Evolutionary conservation across 164 flowering plant genomes (phyloP).

Genomic region (Magnolia officinalis): DNA sequence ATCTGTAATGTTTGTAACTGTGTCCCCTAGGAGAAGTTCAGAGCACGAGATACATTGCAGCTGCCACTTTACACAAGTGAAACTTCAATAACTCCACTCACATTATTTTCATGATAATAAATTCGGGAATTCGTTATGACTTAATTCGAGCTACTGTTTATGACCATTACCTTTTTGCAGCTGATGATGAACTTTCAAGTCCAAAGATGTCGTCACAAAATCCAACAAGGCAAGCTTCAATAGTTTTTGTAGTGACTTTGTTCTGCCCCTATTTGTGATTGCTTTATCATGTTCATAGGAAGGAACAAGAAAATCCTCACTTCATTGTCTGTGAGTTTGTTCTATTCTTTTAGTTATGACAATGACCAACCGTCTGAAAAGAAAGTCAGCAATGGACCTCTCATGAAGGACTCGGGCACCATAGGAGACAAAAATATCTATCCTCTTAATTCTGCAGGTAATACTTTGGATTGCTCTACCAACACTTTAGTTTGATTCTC

Average conservation of each 20-base stretch:
- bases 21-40: background rate
- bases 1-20: background rate
- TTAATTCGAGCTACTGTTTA: background rate
- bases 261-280: background rate
- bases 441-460: constrained; percentile 6
- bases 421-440: constrained; percentile 24
- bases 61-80: background rate
- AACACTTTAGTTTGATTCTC: background rate
- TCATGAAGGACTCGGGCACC: constrained; percentile 6
- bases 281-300: background rate
- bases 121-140: background rate
- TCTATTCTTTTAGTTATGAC: constrained; percentile 8
- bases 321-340: constrained; percentile 1
- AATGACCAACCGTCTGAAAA: constrained; percentile 1
- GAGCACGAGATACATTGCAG: background rate
- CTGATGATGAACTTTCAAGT: constrained; percentile 13
- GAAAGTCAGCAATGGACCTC: constrained; percentile 9
- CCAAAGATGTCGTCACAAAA: constrained; percentile 7
- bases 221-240: constrained; percentile 15
- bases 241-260: background rate
- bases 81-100: background rate
- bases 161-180: constrained; percentile 4
- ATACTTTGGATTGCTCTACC: background rate
- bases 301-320: background rate
- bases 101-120: background rate